A percentile compares a stretch with the other conserved stretches of the same genome.
phyloP scores from a whole-genome alignment of 257 asterid species.

The Plantago ovata region DNA sequence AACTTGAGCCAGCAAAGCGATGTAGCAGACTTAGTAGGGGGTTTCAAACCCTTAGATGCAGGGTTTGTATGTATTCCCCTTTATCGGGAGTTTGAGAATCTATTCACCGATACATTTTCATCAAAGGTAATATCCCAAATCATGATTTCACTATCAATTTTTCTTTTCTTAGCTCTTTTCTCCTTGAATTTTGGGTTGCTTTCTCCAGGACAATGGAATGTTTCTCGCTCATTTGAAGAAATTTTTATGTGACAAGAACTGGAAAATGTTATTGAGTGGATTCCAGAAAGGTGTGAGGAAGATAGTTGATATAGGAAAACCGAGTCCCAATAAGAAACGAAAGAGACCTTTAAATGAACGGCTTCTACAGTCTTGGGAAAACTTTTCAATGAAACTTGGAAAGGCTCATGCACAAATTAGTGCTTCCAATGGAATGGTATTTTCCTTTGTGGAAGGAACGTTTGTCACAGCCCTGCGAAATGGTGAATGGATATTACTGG shows the following conservation, averaged over 20 bases:
- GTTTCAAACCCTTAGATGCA: slow-evolving; percentile 87
- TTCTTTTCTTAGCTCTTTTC: background rate
- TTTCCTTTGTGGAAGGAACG: slow-evolving; percentile 98
- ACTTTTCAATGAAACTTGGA: slow-evolving; percentile 55
- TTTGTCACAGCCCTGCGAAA: slow-evolving; percentile 70
- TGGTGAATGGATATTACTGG: slow-evolving; percentile 97
- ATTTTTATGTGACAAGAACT: slow-evolving; percentile 45
- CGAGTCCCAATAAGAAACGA: slow-evolving; percentile 59
- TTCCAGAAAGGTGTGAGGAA: slow-evolving; percentile 48
- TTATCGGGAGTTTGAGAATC: slow-evolving; percentile 68
- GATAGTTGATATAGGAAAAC: slow-evolving; percentile 43
- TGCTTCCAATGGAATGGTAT: slow-evolving; percentile 77
- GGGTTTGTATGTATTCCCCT: slow-evolving; percentile 68
- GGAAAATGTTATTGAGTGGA: slow-evolving; percentile 64
- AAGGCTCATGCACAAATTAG: slow-evolving; percentile 60
- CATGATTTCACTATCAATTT: slow-evolving; percentile 3
- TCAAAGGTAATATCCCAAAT: slow-evolving; percentile 45
- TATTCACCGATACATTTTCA: slow-evolving; percentile 55
- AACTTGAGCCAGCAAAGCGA: slow-evolving; percentile 98
- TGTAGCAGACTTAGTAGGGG: slow-evolving; percentile 83
- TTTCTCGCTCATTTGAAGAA: slow-evolving; percentile 43
- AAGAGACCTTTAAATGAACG: slow-evolving; percentile 63
- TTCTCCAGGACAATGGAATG: slow-evolving; percentile 50
- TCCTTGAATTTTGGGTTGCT: background rate
- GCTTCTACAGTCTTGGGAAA: slow-evolving; percentile 53